These are phyloP conservation scores for Cercis canadensis DNA, from an alignment of 306 rosid genomes.

Conservation along the genomic window DNA sequence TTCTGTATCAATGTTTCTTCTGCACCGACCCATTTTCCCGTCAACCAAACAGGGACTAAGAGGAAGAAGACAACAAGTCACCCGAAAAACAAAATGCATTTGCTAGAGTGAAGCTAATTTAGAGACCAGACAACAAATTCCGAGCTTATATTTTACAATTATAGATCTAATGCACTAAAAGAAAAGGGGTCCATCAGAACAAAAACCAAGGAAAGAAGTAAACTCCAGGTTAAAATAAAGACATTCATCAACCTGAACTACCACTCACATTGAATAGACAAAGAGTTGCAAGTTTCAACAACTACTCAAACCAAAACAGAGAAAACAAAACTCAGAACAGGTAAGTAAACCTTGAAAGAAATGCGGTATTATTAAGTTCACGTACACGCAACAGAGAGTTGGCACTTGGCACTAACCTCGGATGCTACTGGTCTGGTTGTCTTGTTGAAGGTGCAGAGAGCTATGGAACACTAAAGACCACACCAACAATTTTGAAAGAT, in stretches of 20 bases:
- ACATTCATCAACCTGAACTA: slow-evolving; percentile 58
- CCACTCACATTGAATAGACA: slow-evolving; percentile 25
- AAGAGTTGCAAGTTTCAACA: slow-evolving; percentile 49
- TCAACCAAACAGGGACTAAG: slow-evolving; percentile 41
- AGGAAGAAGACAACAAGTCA: not conserved
- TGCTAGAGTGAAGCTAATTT: not conserved
- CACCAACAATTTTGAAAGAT: too few species aligned
- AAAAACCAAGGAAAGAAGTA: slow-evolving; percentile 46
- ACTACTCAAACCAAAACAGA: slow-evolving; percentile 60
- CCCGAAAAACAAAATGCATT: slow-evolving; percentile 30
- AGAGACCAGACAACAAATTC: not conserved
- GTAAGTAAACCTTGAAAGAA: slow-evolving; percentile 30
- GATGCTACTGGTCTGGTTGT: too few species aligned
- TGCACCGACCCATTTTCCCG: too few species aligned
- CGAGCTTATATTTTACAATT: slow-evolving; percentile 24
- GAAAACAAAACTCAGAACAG: too few species aligned
- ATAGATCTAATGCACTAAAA: slow-evolving; percentile 41
- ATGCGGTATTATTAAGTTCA: too few species aligned
- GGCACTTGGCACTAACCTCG: too few species aligned
- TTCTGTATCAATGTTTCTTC: too few species aligned
- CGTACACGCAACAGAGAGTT: too few species aligned
- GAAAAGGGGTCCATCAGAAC: not conserved
- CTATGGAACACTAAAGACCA: too few species aligned
- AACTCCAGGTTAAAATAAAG: slow-evolving; percentile 42
- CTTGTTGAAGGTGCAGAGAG: too few species aligned